Evolutionary conservation across 1,139 yeast species (phyloP).

Genomic region (Blastobotrys apis): DNA sequence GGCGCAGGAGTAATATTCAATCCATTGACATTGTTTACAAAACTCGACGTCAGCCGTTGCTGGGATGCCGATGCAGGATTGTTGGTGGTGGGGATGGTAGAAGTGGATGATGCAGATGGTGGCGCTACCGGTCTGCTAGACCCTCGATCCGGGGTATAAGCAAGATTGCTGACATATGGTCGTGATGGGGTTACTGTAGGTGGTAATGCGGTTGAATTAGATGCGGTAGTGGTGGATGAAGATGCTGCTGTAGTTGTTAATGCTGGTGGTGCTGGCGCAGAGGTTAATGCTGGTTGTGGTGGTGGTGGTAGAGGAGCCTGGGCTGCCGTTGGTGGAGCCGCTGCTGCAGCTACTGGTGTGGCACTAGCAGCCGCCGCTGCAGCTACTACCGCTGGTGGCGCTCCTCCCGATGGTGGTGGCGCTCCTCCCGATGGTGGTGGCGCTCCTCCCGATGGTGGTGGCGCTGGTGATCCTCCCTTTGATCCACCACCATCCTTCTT

Average conservation of each 20-base stretch:
- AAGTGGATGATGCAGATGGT: too few relatives aligned
- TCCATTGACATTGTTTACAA: not conserved
- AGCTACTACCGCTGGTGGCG: conserved; percentile 9
- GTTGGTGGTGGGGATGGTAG: too few relatives aligned
- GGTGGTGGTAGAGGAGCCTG: conserved; percentile 6
- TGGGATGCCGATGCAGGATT: too few relatives aligned
- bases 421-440: not conserved
- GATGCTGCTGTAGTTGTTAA: conserved; percentile 18
- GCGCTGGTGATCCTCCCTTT: conserved; percentile 46
- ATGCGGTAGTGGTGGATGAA: conserved; percentile 19
- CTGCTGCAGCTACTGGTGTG: conserved; percentile 10
- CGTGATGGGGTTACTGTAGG: conserved; percentile 2
- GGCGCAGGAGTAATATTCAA: conserved; percentile 26
- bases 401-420: conserved; percentile 22
- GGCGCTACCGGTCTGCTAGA: conserved; percentile 1
- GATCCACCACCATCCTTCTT: not conserved
- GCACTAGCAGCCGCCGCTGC: conserved; percentile 22
- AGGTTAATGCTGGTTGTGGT: conserved; percentile 11
- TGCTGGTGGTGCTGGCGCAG: conserved; percentile 11
- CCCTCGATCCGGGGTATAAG: conserved; percentile 13
- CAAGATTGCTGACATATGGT: not conserved
- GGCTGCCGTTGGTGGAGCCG: not conserved
- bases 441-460: conserved; percentile 11
- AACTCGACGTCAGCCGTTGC: not conserved
- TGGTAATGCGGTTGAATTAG: conserved; percentile 15